A percentile compares a stretch with the other conserved stretches of the same genome.
These are phyloP conservation scores for Microcyclospora pomicola DNA, from an alignment of 2,329 filamentous ascomycete genomes.

Conservation along the genomic window DNA sequence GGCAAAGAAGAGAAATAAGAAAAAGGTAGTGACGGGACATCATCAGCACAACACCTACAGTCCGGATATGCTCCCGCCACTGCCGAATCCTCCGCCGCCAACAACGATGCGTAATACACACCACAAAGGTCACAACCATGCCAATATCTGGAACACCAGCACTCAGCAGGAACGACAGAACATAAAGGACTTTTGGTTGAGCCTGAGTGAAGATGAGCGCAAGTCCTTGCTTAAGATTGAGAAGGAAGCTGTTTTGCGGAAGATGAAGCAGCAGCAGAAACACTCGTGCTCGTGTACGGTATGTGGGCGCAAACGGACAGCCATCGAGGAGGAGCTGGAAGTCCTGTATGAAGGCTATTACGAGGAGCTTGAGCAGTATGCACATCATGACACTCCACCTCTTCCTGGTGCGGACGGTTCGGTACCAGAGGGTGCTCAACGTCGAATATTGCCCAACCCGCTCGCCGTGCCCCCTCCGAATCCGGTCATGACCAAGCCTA, in stretches of 20 bases:
- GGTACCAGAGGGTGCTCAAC: constrained; percentile 43
- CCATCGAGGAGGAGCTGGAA: constrained; percentile 95
- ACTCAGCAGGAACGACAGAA: constrained; percentile 88
- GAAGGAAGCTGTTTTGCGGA: constrained; percentile 92
- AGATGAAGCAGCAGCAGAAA: constrained; percentile 99
- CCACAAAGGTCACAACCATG: constrained; percentile 37
- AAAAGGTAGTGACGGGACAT: constrained; percentile 25
- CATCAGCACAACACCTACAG: constrained; percentile 12
- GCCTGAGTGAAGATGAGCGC: constrained; percentile 82
- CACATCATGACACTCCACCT: constrained; percentile 59
- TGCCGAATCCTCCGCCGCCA: constrained; percentile 10
- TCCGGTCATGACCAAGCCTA: constrained; percentile 49
- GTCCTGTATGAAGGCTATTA: constrained; percentile 98
- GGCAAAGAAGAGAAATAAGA: constrained; percentile 53
- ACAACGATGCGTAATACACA: constrained; percentile 8
- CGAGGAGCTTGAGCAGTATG: constrained; percentile 93
- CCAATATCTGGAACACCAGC: constrained; percentile 95
- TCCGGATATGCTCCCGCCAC: constrained; percentile 14
- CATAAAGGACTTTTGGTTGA: constrained; percentile 97
- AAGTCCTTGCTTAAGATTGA: constrained; percentile 95
- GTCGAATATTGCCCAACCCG: constrained; percentile 27
- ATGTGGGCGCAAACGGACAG: constrained; percentile 87
- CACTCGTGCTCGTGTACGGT: constrained; percentile 97
- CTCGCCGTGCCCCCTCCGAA: constrained; percentile 22
- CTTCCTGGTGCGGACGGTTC: constrained; percentile 46